A percentile compares a stretch with the other conserved stretches of the same genome.
These are phyloP conservation scores for Claviceps capensis DNA, from an alignment of 2,329 filamentous ascomycete genomes.

Conservation along the genomic window DNA sequence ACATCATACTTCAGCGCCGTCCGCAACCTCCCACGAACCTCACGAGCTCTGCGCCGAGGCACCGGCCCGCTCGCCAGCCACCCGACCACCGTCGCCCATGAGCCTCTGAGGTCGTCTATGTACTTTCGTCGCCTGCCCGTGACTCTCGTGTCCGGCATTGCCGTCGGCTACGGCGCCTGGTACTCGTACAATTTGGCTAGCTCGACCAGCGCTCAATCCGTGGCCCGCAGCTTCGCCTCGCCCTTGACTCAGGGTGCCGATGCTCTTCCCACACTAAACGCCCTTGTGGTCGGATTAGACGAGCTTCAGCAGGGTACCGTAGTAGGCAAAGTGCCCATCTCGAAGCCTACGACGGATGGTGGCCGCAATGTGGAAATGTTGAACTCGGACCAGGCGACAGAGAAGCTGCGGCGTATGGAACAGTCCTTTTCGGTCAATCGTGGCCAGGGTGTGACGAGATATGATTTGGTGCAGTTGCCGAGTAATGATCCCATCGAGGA, in stretches of 20 bases:
- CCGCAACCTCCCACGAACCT: slow-evolving; percentile 30
- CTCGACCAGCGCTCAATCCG: slow-evolving; percentile 17
- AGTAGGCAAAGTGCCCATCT: slow-evolving; percentile 71
- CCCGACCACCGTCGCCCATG: slow-evolving; percentile 27
- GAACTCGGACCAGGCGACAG: slow-evolving; percentile 82
- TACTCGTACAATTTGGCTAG: slow-evolving; percentile 48
- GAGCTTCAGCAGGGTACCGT: slow-evolving; percentile 81
- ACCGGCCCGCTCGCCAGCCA: slow-evolving; percentile 10
- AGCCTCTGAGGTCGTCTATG: slow-evolving; percentile 56
- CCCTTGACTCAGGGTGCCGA: slow-evolving; percentile 24
- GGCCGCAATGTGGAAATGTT: slow-evolving; percentile 90
- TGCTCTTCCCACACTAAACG: slow-evolving; percentile 43
- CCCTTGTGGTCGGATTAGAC: slow-evolving; percentile 80
- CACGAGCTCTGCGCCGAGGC: slow-evolving; percentile 16
- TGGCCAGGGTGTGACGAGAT: slow-evolving; percentile 82
- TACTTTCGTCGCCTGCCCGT: slow-evolving; percentile 55
- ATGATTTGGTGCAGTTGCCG: slow-evolving; percentile 86
- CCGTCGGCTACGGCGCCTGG: slow-evolving; percentile 62
- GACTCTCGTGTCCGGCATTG: slow-evolving; percentile 52
- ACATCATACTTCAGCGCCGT: slow-evolving; percentile 50
- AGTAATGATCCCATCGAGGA: slow-evolving; percentile 98
- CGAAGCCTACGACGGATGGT: slow-evolving; percentile 75
- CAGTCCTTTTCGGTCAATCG: slow-evolving; percentile 83
- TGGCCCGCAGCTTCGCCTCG: slow-evolving; percentile 29
- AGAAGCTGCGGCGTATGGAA: slow-evolving; percentile 78